Conservation (phyloP, 768 basidiomycete genomes). For the Bullera alba region DNA sequence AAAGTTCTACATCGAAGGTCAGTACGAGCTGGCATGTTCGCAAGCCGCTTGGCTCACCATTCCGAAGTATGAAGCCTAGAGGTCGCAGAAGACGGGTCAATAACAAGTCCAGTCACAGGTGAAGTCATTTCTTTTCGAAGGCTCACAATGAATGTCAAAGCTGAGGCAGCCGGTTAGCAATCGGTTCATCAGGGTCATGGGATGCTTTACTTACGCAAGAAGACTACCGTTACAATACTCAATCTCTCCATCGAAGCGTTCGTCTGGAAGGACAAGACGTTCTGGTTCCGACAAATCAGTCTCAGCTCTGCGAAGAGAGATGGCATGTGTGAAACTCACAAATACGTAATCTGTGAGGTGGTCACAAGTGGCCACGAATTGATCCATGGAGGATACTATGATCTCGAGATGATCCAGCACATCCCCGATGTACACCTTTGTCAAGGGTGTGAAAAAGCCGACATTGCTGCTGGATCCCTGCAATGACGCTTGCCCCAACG, state of each 20-base stretch:
- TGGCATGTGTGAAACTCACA: conserved; percentile 21
- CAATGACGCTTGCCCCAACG: too few relatives aligned
- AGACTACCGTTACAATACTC: conserved; percentile 45
- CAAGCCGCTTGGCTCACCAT: conserved; percentile 19
- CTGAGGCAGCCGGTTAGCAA: conserved; percentile 5
- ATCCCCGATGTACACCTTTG: conserved; percentile 44
- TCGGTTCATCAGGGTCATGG: background rate
- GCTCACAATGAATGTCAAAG: conserved; percentile 34
- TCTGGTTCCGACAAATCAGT: conserved; percentile 15
- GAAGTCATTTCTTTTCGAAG: background rate
- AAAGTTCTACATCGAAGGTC: conserved; percentile 26
- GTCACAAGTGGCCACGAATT: conserved; percentile 40
- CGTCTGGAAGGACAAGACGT: conserved; percentile 39
- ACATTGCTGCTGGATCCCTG: too few relatives aligned
- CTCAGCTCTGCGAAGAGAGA: background rate
- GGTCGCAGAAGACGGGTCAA: background rate
- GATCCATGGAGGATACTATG: conserved; percentile 36
- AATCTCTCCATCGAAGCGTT: conserved; percentile 45
- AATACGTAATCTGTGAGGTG: conserved; percentile 45
- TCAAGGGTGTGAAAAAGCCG: conserved; percentile 36
- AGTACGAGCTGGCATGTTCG: background rate
- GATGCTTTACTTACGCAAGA: conserved; percentile 37
- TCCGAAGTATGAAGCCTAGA: conserved; percentile 35
- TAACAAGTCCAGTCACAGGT: background rate
- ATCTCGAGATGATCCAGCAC: conserved; percentile 45